Evolutionary conservation across 202 grass and related monocot species (phyloP), one percentile per base, ranked within the genome.

Genomic region (Setaria italica): DNA sequence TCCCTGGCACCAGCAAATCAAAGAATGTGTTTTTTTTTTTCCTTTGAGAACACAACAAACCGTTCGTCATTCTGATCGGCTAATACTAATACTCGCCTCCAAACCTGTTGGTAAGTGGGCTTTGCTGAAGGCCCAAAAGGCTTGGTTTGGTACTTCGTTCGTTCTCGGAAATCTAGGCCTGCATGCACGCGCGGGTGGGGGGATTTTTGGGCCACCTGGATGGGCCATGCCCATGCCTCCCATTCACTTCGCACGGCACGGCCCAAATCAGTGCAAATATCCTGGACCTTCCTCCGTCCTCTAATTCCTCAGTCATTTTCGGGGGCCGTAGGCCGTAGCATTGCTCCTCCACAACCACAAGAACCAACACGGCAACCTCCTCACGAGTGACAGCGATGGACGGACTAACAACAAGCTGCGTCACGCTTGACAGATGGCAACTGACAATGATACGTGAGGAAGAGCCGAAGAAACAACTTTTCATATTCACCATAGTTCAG

Each of bases 341-440:
- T 5, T 6, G 12, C 64, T 63, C 54, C 54, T 62, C 45, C 72
- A 49, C 45, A 21, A 8, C 46, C 21, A 7, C 69, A 34, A 5
- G 46, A 47, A 55, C 3, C 20, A 51, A 47, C 17, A 46, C 15
- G 59, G 35, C 74, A 7, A 78, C 45, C 13, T 45, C 45, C 13
- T 45, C 72, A 41, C 11, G 42, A 20, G 20, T 13, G 29, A 84
- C 8, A 88, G 66, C 21, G 81, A 88, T 5, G 6, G 37, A 41
- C 14, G 25, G 17, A 8, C 60, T 39, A 58, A 39, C 25, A 2
- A 47, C 29, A 58, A 29, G 19, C 13, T 9, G 62, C 1, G 17
- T 32, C 71, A 15, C 66, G 49, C 16, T 16, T n/a, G 6, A 57
- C 4, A 6, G 7, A 37, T 17, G 25, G 15, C 3, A 9, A 1